Evolutionary conservation across 805 yeast genomes (phyloP), one percentile per base, ranked within the genome.

Genomic region (Yamadazyma kitorensis): DNA sequence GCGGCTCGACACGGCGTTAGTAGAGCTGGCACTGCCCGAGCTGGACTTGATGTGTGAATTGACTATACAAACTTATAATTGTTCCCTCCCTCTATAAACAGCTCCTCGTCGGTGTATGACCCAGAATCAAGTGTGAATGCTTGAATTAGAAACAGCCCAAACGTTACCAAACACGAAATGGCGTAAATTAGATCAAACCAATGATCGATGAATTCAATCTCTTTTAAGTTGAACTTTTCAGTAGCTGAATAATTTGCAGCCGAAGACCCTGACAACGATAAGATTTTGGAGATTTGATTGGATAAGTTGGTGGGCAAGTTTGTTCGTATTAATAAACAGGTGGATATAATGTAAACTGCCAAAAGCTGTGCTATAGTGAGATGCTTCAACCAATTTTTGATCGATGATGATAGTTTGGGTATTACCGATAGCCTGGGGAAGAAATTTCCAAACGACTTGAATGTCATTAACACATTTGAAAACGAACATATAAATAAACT

Each of bases 401-500:
- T 33, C 6, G 34, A 24, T 2, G 55, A 29, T 13, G 48, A 39
- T 15, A 42, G 17, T 25, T 37, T 35, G 6, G 36, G 36, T 10
- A 24, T 14, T 6, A 44, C 36, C 5, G 48, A 43, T n/a, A 48
- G 25, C 1, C 42, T 29, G 2, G 67, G 62, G 26, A 60, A 51
- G 17, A 57, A 39, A 22, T 52, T 47, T 7, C 61, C 54, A 11
- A 81, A 55, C 21, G 81, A 80, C 26, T 75, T 70, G 38, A 82
- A 71, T 0, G 89, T 80, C 25, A 70, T 31, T 30, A 71, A 54
- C 1, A 82, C 88, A 36, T 80, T 80, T 17, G 82, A 78, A 45
- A 82, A 70, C 1, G 86, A 78, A 38, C 82, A 71, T 1, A 75
- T 48, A 45, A 82, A 82, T 33, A 82, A 61, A 11, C 72, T 67